Percentiles rank a stretch among this genome's conserved stretches.
These are phyloP conservation scores for Pontederia crassipes DNA, from an alignment of 176 grass and related monocot species.

Conservation along the genomic window DNA sequence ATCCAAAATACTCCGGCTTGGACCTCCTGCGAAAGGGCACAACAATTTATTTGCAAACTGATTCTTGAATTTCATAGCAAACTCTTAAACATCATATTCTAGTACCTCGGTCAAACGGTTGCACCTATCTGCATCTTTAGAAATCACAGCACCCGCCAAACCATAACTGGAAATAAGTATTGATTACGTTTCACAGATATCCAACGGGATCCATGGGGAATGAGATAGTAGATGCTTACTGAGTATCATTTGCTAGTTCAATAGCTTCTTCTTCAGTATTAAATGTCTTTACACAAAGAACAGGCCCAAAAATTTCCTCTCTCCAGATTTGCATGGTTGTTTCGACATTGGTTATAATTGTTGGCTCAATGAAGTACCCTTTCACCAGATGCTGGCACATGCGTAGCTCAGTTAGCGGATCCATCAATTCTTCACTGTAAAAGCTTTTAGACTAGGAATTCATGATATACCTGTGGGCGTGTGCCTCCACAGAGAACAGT, in stretches of 20 bases:
- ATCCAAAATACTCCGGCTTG: slow-evolving; percentile 65
- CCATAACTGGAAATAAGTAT: slow-evolving; percentile 56
- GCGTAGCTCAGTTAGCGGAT: slow-evolving; percentile 9
- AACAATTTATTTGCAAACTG: not conserved
- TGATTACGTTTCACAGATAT: slow-evolving; percentile 1
- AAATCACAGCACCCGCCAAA: slow-evolving; percentile 79
- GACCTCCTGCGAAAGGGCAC: slow-evolving; percentile 37
- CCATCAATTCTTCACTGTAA: not conserved
- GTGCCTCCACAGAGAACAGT: slow-evolving; percentile 75
- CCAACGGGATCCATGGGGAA: not conserved
- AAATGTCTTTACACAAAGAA: slow-evolving; percentile 82
- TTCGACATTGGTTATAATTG: slow-evolving; percentile 71
- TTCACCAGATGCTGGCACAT: slow-evolving; percentile 70
- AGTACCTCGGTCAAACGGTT: slow-evolving; percentile 76
- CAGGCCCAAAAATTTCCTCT: slow-evolving; percentile 92
- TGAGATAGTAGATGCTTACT: slow-evolving; percentile 31
- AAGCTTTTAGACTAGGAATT: slow-evolving; percentile 3
- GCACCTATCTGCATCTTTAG: slow-evolving; percentile 62
- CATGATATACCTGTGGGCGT: slow-evolving; percentile 57
- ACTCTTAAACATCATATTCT: slow-evolving; percentile 1
- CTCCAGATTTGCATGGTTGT: slow-evolving; percentile 99
- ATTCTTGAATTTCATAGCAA: not conserved
- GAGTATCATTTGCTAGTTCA: slow-evolving; percentile 85
- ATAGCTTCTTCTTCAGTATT: slow-evolving; percentile 91
- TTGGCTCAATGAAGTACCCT: slow-evolving; percentile 84